Base-by-base conservation (phyloP, 2,329 filamentous ascomycete species). In the Phyllosticta citriasiana region DNA sequence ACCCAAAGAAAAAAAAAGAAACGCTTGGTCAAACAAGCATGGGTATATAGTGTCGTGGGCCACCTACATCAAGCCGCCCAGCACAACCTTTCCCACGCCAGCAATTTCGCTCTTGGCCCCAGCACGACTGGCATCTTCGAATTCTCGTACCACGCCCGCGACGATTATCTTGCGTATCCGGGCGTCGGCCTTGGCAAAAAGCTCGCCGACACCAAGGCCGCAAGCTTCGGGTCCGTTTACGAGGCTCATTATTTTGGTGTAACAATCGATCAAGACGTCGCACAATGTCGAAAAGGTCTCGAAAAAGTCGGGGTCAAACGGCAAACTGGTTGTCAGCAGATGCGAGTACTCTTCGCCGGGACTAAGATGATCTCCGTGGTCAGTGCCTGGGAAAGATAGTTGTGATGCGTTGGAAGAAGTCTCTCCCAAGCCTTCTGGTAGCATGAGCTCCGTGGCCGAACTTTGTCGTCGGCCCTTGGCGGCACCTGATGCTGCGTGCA, bases 221-320 rank as follows among this genome's bases (percentile, higher is more conserved):
- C 60, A 62, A 57, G 57, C 53, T 26, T 87, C 83, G 0, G 92
- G 88, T 2, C 85, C 84, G n/a, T 86, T 82, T 24, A 97, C 79
- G 63, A 99, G 79, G 53, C 80, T 80, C 68, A 95, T 78, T 27
- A 99, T 84, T 60, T 86, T 84, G 40, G 86, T 85, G 76, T 99
- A 99, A 69, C 87, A 90, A 73, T 97, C 94, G 68, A 97, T 95
- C 64, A 99, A 78, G 2, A 96, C 90, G 71, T 99, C 94, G 77
- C 94, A 97, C 6, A 99, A 80, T 12, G 94, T 97, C 14, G 91
- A 88, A 76, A 97, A 97, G 0, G 92, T 97, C 77, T 95, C 91
- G 73, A 93, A 94, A 70, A 96, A 99, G 74, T 99, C 94, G 0
- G 94, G 94, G 65, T 97, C 92, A 70, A 99, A 99, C 0, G 94